These are phyloP conservation scores for Xylariales sp. DNA, from an alignment of 2,329 filamentous ascomycete genomes.

Conservation along the genomic window DNA sequence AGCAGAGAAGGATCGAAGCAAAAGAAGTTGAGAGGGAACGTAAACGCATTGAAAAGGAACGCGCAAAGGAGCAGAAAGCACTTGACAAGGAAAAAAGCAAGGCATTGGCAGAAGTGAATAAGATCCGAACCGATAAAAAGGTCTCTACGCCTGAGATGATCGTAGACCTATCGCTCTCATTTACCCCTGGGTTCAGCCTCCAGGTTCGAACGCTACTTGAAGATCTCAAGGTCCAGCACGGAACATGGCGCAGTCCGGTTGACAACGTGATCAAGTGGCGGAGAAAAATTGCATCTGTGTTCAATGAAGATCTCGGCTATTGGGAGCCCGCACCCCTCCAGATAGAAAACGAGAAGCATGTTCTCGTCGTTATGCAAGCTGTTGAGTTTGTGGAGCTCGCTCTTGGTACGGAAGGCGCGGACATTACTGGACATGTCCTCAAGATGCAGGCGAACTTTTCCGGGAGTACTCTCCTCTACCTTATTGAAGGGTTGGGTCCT, in stretches of 20 bases:
- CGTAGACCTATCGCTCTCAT: conserved; percentile 57
- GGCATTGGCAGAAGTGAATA: conserved; percentile 70
- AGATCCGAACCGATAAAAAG: conserved; percentile 68
- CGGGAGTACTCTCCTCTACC: conserved; percentile 55
- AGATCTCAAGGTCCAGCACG: conserved; percentile 42
- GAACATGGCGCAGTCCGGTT: conserved; percentile 39
- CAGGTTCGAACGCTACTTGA: conserved; percentile 47
- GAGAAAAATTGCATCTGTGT: conserved; percentile 60
- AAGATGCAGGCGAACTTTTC: conserved; percentile 51
- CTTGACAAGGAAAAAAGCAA: conserved; percentile 60
- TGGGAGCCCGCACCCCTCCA: conserved; percentile 60
- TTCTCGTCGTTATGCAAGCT: conserved; percentile 58
- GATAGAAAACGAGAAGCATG: conserved; percentile 54
- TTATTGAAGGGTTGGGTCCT: conserved; percentile 63
- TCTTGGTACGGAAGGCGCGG: conserved; percentile 37
- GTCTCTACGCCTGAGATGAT: conserved; percentile 74
- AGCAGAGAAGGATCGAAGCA: conserved; percentile 39
- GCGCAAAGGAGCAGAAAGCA: conserved; percentile 57
- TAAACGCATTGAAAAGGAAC: conserved; percentile 52
- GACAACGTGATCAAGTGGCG: conserved; percentile 62
- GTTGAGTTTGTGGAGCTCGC: conserved; percentile 62
- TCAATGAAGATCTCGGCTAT: conserved; percentile 54
- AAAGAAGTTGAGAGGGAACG: conserved; percentile 51
- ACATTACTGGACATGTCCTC: conserved; percentile 55
- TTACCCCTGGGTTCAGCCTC: conserved; percentile 42